Percentiles rank a stretch among this genome's conserved stretches.
phyloP scores from a whole-genome alignment of 1,284 basidiomycete species.

The Fomes fomentarius region DNA sequence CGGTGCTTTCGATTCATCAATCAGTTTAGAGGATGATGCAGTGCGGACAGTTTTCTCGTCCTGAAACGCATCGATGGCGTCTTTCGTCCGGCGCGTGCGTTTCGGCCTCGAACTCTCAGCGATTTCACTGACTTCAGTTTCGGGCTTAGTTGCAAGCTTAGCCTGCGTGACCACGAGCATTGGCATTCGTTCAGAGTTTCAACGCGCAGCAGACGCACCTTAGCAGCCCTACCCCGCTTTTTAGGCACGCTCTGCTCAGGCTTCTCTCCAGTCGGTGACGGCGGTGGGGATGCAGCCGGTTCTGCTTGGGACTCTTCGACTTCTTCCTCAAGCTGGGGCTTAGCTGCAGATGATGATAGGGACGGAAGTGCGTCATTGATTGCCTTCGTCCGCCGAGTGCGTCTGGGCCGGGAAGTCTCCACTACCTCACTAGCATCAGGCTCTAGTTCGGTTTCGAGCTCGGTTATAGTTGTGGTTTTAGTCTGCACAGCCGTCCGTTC shows the following conservation, averaged over 20 bases:
- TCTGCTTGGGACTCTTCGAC: background rate
- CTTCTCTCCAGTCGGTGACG: constrained; percentile 16
- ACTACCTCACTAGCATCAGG: no score
- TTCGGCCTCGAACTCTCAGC: constrained; percentile 1
- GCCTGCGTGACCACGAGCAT: background rate
- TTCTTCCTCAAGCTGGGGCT: background rate
- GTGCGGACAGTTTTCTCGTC: background rate
- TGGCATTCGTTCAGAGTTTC: background rate
- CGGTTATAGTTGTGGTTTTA: no score
- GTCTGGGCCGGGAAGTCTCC: no score
- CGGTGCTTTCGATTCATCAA: background rate
- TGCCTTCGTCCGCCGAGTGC: no score
- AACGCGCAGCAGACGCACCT: background rate
- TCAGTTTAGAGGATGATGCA: background rate
- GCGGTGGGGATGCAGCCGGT: background rate
- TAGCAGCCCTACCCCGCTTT: constrained; percentile 9
- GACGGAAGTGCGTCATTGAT: no score
- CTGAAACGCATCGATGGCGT: background rate
- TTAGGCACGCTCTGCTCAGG: constrained; percentile 2
- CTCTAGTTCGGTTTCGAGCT: no score
- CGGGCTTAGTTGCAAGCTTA: background rate
- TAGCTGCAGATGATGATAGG: no score
- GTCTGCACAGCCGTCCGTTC: no score
- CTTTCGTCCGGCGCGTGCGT: background rate
- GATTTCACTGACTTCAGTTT: background rate